A percentile compares a stretch with the other conserved stretches of the same genome.
These are phyloP conservation scores for Alternaria burnsii DNA, from an alignment of 2,329 filamentous ascomycete genomes.

Conservation along the genomic window DNA sequence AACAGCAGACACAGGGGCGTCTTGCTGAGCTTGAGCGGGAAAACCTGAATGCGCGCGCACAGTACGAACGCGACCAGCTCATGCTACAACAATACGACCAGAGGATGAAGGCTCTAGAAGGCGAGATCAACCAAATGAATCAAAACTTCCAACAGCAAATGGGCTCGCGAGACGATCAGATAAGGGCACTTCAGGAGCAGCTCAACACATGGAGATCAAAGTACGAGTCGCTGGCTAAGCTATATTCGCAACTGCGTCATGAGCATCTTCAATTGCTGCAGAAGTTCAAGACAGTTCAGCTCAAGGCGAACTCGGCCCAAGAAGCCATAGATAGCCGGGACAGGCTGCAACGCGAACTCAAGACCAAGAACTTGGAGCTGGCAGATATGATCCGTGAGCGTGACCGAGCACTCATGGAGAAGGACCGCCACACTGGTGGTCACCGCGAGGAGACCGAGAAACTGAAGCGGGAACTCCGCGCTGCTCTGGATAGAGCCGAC, in stretches of 20 bases:
- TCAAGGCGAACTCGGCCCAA: constrained; percentile 96
- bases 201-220: constrained; percentile 98
- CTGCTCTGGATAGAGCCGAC: constrained; percentile 90
- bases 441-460: constrained; percentile 96
- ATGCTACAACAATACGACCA: constrained; percentile 96
- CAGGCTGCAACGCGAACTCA: constrained; percentile 95
- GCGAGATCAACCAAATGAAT: constrained; percentile 83
- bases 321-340: constrained; percentile 95
- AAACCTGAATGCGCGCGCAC: constrained; percentile 90
- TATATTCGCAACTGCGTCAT: constrained; percentile 94
- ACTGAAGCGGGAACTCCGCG: constrained; percentile 88
- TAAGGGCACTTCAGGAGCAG: constrained; percentile 90
- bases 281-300: constrained; percentile 94
- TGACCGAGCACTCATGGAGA: constrained; percentile 91
- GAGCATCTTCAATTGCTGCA: constrained; percentile 95
- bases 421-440: constrained; percentile 83
- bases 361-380: constrained; percentile 98
- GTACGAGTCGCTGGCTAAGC: constrained; percentile 94
- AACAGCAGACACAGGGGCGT: constrained; percentile 94
- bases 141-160: constrained; percentile 86
- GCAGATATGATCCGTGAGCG: constrained; percentile 98
- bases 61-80: constrained; percentile 96
- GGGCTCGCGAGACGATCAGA: constrained; percentile 91
- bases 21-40: constrained; percentile 94
- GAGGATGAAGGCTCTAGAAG: constrained; percentile 90